A percentile compares a stretch with the other conserved stretches of the same genome.
Evolutionary conservation across 306 rosid genomes (phyloP).

Genomic region (Vigna mungo): DNA sequence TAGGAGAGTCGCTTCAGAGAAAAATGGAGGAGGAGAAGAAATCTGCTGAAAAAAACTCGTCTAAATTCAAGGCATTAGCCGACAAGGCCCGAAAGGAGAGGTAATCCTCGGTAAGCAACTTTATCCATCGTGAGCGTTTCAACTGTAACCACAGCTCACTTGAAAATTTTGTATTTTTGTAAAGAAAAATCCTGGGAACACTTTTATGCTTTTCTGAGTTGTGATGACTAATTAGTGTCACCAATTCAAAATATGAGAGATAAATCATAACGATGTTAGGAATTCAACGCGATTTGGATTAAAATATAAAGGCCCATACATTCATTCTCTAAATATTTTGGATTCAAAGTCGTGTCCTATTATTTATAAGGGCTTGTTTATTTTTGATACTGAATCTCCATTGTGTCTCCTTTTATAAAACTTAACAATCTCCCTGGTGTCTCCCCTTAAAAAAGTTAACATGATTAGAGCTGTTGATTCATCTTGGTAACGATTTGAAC

Average conservation of each 20-base stretch:
- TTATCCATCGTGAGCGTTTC: not conserved
- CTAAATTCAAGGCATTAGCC: constrained; percentile 63
- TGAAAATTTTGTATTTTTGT: not conserved
- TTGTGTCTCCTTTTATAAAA: too few species aligned
- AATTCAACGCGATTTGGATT: too few species aligned
- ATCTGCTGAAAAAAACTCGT: constrained; percentile 55
- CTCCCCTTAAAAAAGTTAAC: too few species aligned
- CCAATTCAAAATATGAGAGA: not conserved
- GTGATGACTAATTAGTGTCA: not conserved
- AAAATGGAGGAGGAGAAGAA: constrained; percentile 65
- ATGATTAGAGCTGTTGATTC: too few species aligned
- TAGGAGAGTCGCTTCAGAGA: constrained; percentile 84
- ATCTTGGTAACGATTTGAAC: too few species aligned
- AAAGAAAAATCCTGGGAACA: not conserved
- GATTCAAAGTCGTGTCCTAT: too few species aligned
- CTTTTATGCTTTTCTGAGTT: not conserved
- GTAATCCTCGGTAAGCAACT: constrained; percentile 59
- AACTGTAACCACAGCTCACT: not conserved
- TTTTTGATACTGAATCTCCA: too few species aligned
- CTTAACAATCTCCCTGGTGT: too few species aligned
- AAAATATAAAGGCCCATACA: too few species aligned
- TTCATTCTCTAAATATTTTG: too few species aligned
- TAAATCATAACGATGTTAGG: not conserved
- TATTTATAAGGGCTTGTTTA: too few species aligned
- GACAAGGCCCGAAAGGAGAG: constrained; percentile 70